Conservation (phyloP, 2,329 filamentous ascomycete genomes). For the Ophiostoma triangulosporum region DNA sequence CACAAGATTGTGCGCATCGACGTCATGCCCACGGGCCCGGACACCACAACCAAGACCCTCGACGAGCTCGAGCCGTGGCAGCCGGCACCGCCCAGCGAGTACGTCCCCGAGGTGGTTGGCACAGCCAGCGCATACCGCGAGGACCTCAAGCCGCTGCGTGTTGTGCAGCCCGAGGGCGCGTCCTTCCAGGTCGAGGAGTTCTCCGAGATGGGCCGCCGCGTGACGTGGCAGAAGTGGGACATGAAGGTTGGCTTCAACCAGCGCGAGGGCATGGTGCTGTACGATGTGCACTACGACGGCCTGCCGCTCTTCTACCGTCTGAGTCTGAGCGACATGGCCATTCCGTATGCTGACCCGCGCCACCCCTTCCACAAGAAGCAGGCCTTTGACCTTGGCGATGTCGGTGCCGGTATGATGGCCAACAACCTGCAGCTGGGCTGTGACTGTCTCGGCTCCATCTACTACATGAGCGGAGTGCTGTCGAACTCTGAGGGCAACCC, state of each 20-base stretch:
- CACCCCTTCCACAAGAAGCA: slow-evolving; percentile 56
- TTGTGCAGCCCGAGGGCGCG: slow-evolving; percentile 14
- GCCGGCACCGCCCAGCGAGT: slow-evolving; percentile 25
- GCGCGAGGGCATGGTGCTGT: slow-evolving; percentile 56
- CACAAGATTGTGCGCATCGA: slow-evolving; percentile 29
- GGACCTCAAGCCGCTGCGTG: slow-evolving; percentile 40
- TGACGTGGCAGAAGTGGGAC: slow-evolving; percentile 54
- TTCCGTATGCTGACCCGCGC: slow-evolving; percentile 50
- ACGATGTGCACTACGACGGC: slow-evolving; percentile 54
- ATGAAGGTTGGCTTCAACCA: slow-evolving; percentile 58
- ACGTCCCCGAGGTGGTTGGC: slow-evolving; percentile 23
- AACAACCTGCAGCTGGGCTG: slow-evolving; percentile 59
- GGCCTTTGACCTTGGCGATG: slow-evolving; percentile 61
- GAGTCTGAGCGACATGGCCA: slow-evolving; percentile 56
- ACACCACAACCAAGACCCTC: slow-evolving; percentile 28
- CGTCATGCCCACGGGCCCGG: slow-evolving; percentile 34
- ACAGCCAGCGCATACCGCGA: slow-evolving; percentile 22
- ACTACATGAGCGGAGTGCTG: slow-evolving; percentile 46
- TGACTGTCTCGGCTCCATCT: slow-evolving; percentile 54
- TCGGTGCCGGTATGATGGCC: slow-evolving; percentile 50
- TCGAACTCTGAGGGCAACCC: slow-evolving; percentile 36
- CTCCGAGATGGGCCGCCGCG: slow-evolving; percentile 23
- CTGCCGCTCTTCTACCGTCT: slow-evolving; percentile 54
- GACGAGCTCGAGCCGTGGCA: slow-evolving; percentile 21
- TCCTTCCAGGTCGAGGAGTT: slow-evolving; percentile 32